Base-by-base conservation (phyloP, 345 rosid genomes). In the Alliaria petiolata region DNA sequence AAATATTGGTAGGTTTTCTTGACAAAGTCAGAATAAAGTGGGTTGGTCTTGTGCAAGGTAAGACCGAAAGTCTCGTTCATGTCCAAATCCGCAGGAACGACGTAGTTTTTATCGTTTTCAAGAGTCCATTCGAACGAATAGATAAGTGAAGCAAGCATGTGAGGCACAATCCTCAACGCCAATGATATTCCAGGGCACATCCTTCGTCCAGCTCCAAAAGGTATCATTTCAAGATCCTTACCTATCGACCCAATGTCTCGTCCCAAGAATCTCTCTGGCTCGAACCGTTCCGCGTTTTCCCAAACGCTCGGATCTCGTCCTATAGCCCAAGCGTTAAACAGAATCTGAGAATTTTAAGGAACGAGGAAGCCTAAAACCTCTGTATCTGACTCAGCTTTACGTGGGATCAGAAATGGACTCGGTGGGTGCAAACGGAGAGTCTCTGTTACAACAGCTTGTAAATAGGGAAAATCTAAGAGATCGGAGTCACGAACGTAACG, bases 141-240 rank as follows among this genome's bases (percentile, higher is more conserved):
- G n/a, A 66, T 19, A 81, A 46, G 82, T 70, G 65, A 83, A 73
- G 55, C 69, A 70, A 60, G 67, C 74, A 78, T 71, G n/a, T 72
- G 36, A 56, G 65, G 40, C 40, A 53, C 50, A 34, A 49, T 39
- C 52, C 75, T 77, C 6, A 45, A 15, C 1, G 72, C 87, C 35
- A 83, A 13, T 1, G 81, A 69, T 65, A 78, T 68, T 42, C 70
- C 76, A 10, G 76, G 76, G 20, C 76, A 71, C 10, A 71, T 62
- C 36, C 69, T 71, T 62, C 35, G 14, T 19, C 78, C 78, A 25
- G 53, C 42, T 7, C 67, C 67, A 39, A 57, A 67, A 7, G 68
- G 62, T 15, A 67, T 40, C 61, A 53, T 25, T 49, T 52, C 62
- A 5, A 54, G 54, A 28, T 67, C 43, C 12, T 7, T 31, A 19